Evolutionary conservation across 805 yeast genomes (phyloP).

Genomic region (Zygoascus biomembranicola): DNA sequence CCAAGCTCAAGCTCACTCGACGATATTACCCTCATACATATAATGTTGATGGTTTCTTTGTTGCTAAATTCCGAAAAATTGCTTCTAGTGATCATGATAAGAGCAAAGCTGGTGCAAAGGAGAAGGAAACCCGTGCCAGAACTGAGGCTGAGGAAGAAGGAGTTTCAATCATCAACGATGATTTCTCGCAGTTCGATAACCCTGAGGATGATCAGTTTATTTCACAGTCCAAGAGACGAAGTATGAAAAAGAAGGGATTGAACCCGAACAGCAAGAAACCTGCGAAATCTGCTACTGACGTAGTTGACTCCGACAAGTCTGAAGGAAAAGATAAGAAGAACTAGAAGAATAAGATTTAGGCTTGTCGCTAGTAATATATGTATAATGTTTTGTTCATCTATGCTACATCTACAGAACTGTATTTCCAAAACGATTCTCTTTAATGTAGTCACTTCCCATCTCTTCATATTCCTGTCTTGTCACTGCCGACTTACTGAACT

Average conservation of each 20-base stretch:
- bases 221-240: constrained; percentile 40
- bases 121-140: constrained; percentile 75
- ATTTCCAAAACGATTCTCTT: constrained; percentile 78
- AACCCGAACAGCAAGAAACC: constrained; percentile 20
- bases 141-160: constrained; percentile 56
- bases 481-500: constrained; percentile 41
- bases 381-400: not conserved
- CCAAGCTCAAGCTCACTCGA: constrained; percentile 70
- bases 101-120: constrained; percentile 80
- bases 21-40: constrained; percentile 98
- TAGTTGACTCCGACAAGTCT: not conserved
- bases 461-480: constrained; percentile 75
- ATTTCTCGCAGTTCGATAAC: constrained; percentile 75
- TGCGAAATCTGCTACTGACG: not conserved
- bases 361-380: not conserved
- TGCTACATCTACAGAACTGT: constrained; percentile 2
- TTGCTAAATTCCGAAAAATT: constrained; percentile 89
- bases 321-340: not conserved
- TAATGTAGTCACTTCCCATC: constrained; percentile 80
- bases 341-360: not conserved
- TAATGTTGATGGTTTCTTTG: constrained; percentile 97
- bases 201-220: constrained; percentile 69
- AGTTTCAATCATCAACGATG: constrained; percentile 76
- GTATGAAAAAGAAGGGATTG: constrained; percentile 27
- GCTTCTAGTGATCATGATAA: constrained; percentile 81